phyloP scores from a whole-genome alignment of 1,284 basidiomycete genomes.

The Ganoderma sinense region DNA sequence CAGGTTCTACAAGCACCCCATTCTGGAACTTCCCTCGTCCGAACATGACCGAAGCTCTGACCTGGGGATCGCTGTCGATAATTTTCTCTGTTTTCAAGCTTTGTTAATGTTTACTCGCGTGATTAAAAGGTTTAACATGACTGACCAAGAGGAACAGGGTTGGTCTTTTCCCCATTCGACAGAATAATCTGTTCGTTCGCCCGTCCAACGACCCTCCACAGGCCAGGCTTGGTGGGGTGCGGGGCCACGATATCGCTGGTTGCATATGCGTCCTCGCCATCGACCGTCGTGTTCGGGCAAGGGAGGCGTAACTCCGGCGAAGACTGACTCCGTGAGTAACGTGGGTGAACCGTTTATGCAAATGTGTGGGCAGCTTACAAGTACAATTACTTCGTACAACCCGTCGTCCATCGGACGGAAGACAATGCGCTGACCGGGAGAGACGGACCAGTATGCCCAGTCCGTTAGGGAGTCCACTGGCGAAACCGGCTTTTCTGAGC shows the following conservation, averaged over 20 bases:
- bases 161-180: constrained; percentile 13
- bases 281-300: constrained; percentile 4
- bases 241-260: constrained; percentile 11
- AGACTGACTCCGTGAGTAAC: constrained; percentile 11
- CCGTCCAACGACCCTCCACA: constrained; percentile 13
- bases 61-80: too few species aligned
- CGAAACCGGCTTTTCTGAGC: not conserved
- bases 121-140: too few species aligned
- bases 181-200: constrained; percentile 10
- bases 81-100: constrained; percentile 45
- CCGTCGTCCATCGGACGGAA: constrained; percentile 29
- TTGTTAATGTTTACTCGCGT: too few species aligned
- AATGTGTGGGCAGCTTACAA: constrained; percentile 14
- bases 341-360: too few species aligned
- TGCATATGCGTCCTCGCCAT: not conserved
- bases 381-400: constrained; percentile 29
- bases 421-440: not conserved
- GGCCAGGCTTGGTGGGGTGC: constrained; percentile 7
- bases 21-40: too few species aligned
- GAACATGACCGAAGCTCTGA: too few species aligned
- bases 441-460: constrained; percentile 33
- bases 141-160: constrained; percentile 10
- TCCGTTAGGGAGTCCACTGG: constrained; percentile 29
- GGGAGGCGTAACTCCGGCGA: not conserved
- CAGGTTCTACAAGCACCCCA: too few species aligned